These are phyloP conservation scores for Fusarium subglutinans DNA, from an alignment of 2,329 filamentous ascomycete genomes.

Conservation along the genomic window DNA sequence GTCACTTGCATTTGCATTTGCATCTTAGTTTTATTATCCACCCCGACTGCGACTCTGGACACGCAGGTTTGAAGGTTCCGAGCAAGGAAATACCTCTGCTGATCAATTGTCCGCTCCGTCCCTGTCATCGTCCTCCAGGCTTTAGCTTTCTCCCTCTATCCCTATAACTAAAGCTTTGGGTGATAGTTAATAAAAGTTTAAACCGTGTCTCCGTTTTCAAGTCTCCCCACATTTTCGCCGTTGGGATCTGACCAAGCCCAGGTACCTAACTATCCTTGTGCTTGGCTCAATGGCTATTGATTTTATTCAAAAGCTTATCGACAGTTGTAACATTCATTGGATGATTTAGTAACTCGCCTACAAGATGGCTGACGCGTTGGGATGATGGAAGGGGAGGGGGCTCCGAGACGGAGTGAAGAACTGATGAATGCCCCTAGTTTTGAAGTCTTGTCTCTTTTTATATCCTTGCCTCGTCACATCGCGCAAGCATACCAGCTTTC, in stretches of 20 bases:
- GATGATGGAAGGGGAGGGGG: not conserved
- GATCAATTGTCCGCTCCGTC: not conserved
- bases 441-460: not conserved
- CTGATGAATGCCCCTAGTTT: constrained; percentile 19
- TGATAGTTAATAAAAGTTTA: not conserved
- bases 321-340: not conserved
- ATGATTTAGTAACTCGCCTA: not conserved
- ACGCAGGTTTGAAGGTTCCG: constrained; percentile 18
- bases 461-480: constrained; percentile 22
- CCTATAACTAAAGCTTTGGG: not conserved
- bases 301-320: constrained; percentile 15
- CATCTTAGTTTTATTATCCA: constrained; percentile 24
- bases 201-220: not conserved
- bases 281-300: constrained; percentile 1
- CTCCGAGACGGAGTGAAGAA: not conserved
- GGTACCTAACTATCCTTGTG: not conserved
- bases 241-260: constrained; percentile 14
- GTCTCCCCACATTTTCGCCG: constrained; percentile 20
- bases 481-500: constrained; percentile 13
- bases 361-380: constrained; percentile 7
- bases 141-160: not conserved
- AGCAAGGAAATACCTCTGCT: constrained; percentile 2
- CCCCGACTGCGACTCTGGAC: constrained; percentile 23
- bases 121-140: not conserved
- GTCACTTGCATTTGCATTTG: constrained; percentile 17